These are phyloP conservation scores for Cystobasidiaceae sp. DNA, from an alignment of 1,284 basidiomycete species.

Conservation along the genomic window DNA sequence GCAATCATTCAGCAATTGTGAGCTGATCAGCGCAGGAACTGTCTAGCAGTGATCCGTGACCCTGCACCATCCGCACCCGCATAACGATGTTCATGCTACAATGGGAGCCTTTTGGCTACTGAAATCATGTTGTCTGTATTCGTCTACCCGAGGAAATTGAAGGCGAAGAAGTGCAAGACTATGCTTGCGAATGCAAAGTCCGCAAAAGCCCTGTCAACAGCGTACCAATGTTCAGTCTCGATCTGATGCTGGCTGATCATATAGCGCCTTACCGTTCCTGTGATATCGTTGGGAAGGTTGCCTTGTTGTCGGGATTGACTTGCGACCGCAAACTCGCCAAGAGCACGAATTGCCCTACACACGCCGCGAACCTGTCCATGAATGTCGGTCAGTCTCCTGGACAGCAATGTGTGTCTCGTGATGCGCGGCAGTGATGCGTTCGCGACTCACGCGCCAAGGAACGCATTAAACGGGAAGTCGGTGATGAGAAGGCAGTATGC, in stretches of 20 bases:
- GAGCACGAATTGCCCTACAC: constrained; percentile 94
- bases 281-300: constrained; percentile 58
- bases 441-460: constrained; percentile 78
- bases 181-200: constrained; percentile 93
- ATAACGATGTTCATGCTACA: too few relatives aligned
- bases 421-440: background rate
- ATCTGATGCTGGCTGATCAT: background rate
- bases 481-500: constrained; percentile 84
- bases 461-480: constrained; percentile 95
- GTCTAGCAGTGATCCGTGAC: too few relatives aligned
- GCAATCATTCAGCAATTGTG: too few relatives aligned
- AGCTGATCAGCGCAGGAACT: too few relatives aligned
- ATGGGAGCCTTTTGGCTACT: too few relatives aligned
- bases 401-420: background rate
- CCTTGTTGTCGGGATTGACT: constrained; percentile 75
- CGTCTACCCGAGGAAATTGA: constrained; percentile 80
- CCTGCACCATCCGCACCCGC: too few relatives aligned
- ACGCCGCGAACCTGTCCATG: constrained; percentile 71
- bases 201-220: constrained; percentile 71
- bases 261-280: constrained; percentile 69
- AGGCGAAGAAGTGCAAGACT: constrained; percentile 95
- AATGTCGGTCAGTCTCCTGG: background rate
- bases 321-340: constrained; percentile 86
- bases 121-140: background rate
- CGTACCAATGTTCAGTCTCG: background rate